Conservation (phyloP, 2,329 filamentous ascomycete species). For the Bretziella fagacearum region DNA sequence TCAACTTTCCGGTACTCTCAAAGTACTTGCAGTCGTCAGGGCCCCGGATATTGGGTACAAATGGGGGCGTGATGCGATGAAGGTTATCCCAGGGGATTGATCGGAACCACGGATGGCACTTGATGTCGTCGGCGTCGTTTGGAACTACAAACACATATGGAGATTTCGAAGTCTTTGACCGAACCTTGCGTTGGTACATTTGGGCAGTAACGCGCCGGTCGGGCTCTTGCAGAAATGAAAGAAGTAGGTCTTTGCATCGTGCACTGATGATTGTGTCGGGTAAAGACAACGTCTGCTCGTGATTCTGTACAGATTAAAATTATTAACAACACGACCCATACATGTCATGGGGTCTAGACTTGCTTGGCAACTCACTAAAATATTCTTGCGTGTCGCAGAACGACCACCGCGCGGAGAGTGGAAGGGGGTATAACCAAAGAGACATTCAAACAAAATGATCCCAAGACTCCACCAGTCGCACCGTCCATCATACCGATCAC, state of each 20-base stretch:
- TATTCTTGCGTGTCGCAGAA: slow-evolving; percentile 71
- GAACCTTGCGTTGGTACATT: slow-evolving; percentile 52
- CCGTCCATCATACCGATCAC: slow-evolving; percentile 70
- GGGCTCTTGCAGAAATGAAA: slow-evolving; percentile 53
- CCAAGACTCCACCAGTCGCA: slow-evolving; percentile 97
- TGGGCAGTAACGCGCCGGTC: slow-evolving; percentile 59
- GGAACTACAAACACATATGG: slow-evolving; percentile 42
- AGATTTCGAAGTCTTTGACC: slow-evolving; percentile 17
- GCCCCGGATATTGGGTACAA: slow-evolving; percentile 54
- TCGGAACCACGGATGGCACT: slow-evolving; percentile 70
- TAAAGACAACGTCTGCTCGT: slow-evolving; percentile 53
- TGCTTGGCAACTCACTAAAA: slow-evolving; percentile 38
- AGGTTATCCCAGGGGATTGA: slow-evolving; percentile 62
- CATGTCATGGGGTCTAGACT: slow-evolving; percentile 19
- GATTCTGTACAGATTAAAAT: slow-evolving; percentile 33
- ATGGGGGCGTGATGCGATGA: slow-evolving; percentile 55
- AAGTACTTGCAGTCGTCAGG: slow-evolving; percentile 77
- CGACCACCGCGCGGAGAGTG: slow-evolving; percentile 53
- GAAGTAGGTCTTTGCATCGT: slow-evolving; percentile 62
- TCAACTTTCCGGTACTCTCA: slow-evolving; percentile 61
- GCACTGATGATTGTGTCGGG: slow-evolving; percentile 49
- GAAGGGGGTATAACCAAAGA: slow-evolving; percentile 86
- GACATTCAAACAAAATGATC: slow-evolving; percentile 83
- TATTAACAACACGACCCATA: too few species aligned
- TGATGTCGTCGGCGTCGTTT: slow-evolving; percentile 79